phyloP scores from a whole-genome alignment of 768 basidiomycete species.

The Lentinula raphanica region DNA sequence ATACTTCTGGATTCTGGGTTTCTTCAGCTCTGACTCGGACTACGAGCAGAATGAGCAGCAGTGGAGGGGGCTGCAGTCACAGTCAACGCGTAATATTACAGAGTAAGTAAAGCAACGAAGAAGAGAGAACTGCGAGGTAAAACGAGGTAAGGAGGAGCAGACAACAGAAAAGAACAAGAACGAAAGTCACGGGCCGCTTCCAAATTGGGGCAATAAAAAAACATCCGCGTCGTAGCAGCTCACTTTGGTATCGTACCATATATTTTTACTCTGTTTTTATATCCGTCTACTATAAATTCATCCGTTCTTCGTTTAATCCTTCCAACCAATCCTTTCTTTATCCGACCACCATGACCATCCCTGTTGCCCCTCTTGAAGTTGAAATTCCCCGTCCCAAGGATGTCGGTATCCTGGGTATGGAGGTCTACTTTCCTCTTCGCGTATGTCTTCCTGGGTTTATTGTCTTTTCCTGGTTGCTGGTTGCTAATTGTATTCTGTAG shows the following conservation, averaged over 20 bases:
- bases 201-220: neutral
- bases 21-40: no score
- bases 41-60: no score
- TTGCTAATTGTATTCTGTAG: constrained; percentile 32
- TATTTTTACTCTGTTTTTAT: constrained; percentile 9
- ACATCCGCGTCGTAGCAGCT: neutral
- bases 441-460: constrained; percentile 38
- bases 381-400: constrained; percentile 73
- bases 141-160: neutral
- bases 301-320: neutral
- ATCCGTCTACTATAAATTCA: constrained; percentile 16
- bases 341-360: constrained; percentile 22
- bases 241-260: constrained; percentile 14
- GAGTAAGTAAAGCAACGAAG: no score
- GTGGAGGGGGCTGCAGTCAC: no score
- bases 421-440: constrained; percentile 91
- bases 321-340: neutral
- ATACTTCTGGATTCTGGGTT: neutral
- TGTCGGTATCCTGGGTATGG: constrained; percentile 90
- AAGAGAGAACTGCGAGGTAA: neutral
- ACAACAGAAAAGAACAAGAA: neutral
- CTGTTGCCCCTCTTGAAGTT: constrained; percentile 23
- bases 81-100: no score
- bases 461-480: neutral
- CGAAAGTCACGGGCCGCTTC: neutral